Percentiles rank a stretch among this genome's conserved stretches.
phyloP scores from a whole-genome alignment of 192 early-diverging fungal genomes.

The Endogone sp. region DNA sequence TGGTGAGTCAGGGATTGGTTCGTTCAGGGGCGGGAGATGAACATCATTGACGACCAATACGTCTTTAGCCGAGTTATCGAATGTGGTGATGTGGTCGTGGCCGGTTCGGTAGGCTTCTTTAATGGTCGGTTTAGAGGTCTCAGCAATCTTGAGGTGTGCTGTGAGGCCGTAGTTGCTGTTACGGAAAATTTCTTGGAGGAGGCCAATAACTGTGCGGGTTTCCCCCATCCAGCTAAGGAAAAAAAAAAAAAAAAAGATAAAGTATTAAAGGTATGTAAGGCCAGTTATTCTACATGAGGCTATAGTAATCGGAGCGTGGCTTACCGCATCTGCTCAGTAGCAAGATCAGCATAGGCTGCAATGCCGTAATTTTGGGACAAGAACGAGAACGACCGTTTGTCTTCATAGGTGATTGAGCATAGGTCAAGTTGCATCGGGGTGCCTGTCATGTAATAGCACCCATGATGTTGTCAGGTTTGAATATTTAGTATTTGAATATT shows the following conservation, averaged over 20 bases:
- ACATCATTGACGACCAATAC: not conserved
- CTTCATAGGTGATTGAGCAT: slow-evolving; percentile 47
- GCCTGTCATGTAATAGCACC: slow-evolving; percentile 17
- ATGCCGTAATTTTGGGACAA: slow-evolving; percentile 52
- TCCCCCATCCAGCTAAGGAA: slow-evolving; percentile 61
- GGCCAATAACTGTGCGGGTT: slow-evolving; percentile 33
- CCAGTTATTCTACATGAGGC: not conserved
- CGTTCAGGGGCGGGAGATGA: slow-evolving; percentile 18
- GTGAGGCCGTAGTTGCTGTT: slow-evolving; percentile 34
- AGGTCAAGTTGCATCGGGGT: slow-evolving; percentile 47
- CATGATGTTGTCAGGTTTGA: no score
- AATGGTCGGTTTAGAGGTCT: slow-evolving; percentile 36
- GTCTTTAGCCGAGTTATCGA: not conserved
- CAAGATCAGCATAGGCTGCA: slow-evolving; percentile 52
- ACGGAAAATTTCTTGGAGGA: slow-evolving; percentile 38
- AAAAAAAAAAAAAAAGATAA: no score
- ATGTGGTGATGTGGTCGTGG: slow-evolving; percentile 2
- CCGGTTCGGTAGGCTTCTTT: slow-evolving; percentile 22
- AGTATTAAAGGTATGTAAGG: not conserved
- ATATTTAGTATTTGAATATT: no score
- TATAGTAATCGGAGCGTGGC: not conserved
- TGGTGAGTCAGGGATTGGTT: slow-evolving; percentile 23
- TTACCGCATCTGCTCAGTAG: slow-evolving; percentile 46
- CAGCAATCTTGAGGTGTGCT: slow-evolving; percentile 36
- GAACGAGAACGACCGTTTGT: slow-evolving; percentile 48